Evolutionary conservation across 2,329 filamentous ascomycete species (phyloP).

Genomic region (Penicillium sp.): DNA sequence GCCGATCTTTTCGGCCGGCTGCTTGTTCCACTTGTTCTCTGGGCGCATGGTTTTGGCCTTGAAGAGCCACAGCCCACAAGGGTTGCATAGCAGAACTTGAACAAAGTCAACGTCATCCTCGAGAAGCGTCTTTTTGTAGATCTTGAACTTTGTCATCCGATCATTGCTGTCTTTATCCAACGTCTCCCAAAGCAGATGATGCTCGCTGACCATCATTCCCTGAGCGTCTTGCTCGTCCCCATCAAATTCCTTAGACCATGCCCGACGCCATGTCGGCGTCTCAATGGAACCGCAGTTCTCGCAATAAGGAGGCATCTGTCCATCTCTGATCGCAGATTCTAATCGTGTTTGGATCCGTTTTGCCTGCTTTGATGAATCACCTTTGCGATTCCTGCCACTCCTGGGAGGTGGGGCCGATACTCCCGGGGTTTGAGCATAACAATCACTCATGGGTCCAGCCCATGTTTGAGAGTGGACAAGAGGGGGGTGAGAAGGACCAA

Average conservation of each 20-base stretch:
- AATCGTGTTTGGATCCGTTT: constrained; percentile 65
- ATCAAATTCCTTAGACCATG: constrained; percentile 76
- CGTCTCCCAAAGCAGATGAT: constrained; percentile 74
- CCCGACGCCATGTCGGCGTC: constrained; percentile 94
- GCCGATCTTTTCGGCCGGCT: constrained; percentile 35
- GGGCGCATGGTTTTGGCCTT: constrained; percentile 88
- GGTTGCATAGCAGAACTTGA: constrained; percentile 84
- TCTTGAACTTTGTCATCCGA: constrained; percentile 68
- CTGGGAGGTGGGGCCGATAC: constrained; percentile 27
- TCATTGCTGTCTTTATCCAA: constrained; percentile 66
- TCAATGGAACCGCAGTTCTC: constrained; percentile 93
- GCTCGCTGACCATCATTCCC: constrained; percentile 72
- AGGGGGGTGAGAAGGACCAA: constrained; percentile 30
- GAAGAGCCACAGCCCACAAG: constrained; percentile 92
- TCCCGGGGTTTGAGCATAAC: constrained; percentile 43
- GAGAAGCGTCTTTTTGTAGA: constrained; percentile 73
- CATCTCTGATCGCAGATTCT: constrained; percentile 68
- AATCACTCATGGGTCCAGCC: constrained; percentile 50
- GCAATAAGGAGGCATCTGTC: constrained; percentile 86
- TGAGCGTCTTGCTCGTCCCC: constrained; percentile 73
- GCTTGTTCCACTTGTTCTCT: constrained; percentile 77
- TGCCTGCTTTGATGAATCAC: constrained; percentile 65
- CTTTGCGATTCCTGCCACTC: constrained; percentile 49
- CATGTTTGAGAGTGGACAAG: constrained; percentile 50
- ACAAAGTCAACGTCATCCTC: constrained; percentile 72